Evolutionary conservation across 495 filamentous ascomycete species (phyloP).

Genomic region (Penicillium coprophilum): DNA sequence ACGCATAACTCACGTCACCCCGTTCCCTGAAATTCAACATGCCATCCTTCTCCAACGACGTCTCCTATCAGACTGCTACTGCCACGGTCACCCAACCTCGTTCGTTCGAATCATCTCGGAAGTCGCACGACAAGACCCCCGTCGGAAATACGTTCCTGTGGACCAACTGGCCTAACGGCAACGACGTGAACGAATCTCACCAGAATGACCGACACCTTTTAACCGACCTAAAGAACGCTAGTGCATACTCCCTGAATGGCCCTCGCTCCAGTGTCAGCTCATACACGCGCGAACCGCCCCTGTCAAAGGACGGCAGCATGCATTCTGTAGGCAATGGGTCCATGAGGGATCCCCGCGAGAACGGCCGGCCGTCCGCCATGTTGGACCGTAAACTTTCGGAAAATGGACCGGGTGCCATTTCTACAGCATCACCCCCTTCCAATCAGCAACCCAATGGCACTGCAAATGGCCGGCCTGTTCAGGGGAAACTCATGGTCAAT

Average conservation of each 20-base stretch:
- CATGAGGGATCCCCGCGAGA: slow-evolving; percentile 40
- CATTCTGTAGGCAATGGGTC: slow-evolving; percentile 51
- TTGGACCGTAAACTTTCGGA: slow-evolving; percentile 40
- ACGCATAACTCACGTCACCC: slow-evolving; percentile 40
- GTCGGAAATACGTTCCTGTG: slow-evolving; percentile 50
- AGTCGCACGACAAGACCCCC: slow-evolving; percentile 47
- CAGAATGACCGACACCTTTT: slow-evolving; percentile 40
- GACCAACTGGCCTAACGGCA: slow-evolving; percentile 48
- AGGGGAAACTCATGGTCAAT: slow-evolving; percentile 42
- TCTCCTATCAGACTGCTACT: slow-evolving; percentile 32
- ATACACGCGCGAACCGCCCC: slow-evolving; percentile 48
- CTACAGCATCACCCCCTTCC: slow-evolving; percentile 28
- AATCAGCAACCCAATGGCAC: slow-evolving; percentile 40
- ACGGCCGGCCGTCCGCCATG: slow-evolving; percentile 39
- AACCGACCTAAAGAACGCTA: slow-evolving; percentile 42
- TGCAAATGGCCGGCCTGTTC: slow-evolving; percentile 28
- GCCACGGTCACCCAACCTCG: slow-evolving; percentile 36
- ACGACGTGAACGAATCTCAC: slow-evolving; percentile 35
- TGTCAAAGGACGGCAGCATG: slow-evolving; percentile 54
- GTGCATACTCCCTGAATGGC: slow-evolving; percentile 48
- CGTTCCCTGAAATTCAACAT: slow-evolving; percentile 29
- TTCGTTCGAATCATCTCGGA: slow-evolving; percentile 43
- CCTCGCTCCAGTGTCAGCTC: slow-evolving; percentile 50
- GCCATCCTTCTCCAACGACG: slow-evolving; percentile 46
- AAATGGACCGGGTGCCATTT: slow-evolving; percentile 33